Percentiles rank a stretch among this genome's conserved stretches.
Conservation (phyloP, 768 basidiomycete genomes). For the Xerocomus potaroensis region DNA sequence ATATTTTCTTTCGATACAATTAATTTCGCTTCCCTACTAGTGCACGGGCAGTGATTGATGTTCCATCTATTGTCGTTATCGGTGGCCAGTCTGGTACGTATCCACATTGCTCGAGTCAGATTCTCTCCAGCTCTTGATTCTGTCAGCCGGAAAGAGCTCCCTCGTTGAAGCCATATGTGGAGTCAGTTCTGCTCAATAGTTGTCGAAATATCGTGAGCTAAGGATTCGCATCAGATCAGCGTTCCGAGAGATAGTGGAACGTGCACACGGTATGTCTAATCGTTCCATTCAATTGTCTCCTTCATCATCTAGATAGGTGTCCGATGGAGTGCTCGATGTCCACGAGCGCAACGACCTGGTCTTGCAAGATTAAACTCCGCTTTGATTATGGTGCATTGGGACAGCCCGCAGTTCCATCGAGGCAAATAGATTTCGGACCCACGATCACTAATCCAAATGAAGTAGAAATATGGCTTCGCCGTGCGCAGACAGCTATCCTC, state of each 20-base stretch:
- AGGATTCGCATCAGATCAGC: conserved; percentile 38
- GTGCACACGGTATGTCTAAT: conserved; percentile 44
- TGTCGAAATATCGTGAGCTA: background rate
- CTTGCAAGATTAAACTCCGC: conserved; percentile 42
- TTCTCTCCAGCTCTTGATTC: background rate
- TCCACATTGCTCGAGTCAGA: background rate
- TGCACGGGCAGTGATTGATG: conserved; percentile 35
- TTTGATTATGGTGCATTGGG: conserved; percentile 32
- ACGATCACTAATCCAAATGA: conserved; percentile 26
- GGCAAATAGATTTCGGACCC: conserved; percentile 27
- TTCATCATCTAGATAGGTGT: conserved; percentile 34
- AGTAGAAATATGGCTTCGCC: conserved; percentile 42
- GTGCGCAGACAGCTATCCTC: conserved; percentile 45
- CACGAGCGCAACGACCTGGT: conserved; percentile 36
- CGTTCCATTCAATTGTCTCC: background rate
- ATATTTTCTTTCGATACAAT: background rate
- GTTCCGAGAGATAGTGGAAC: conserved; percentile 62
- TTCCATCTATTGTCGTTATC: conserved; percentile 54
- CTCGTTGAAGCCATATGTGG: conserved; percentile 55
- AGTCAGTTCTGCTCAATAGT: conserved; percentile 30
- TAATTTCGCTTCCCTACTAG: conserved; percentile 27
- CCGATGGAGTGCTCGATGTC: conserved; percentile 53
- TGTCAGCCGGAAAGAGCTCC: conserved; percentile 54
- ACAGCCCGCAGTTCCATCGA: conserved; percentile 2
- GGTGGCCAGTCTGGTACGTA: conserved; percentile 52